phyloP scores from a whole-genome alignment of 495 filamentous ascomycete species.

The Aspergillus incahuasiensis region DNA sequence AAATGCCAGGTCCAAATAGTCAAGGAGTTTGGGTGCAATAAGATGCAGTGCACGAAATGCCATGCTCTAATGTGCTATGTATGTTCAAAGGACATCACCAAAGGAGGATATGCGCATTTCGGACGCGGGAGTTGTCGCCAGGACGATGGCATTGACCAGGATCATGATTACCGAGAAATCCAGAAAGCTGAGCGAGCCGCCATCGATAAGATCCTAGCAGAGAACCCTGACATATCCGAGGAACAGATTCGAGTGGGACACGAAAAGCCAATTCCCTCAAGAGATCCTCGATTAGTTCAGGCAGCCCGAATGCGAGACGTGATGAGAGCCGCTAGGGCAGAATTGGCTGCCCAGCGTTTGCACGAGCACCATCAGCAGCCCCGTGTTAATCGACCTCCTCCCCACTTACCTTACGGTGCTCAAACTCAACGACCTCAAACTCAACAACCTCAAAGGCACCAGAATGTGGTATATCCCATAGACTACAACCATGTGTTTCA shows the following conservation, averaged over 20 bases:
- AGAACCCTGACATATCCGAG: slow-evolving; percentile 20
- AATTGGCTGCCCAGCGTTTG: background rate
- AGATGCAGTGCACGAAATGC: slow-evolving; percentile 67
- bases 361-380: background rate
- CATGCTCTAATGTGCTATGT: slow-evolving; percentile 61
- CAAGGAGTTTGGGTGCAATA: slow-evolving; percentile 81
- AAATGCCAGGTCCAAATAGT: slow-evolving; percentile 61
- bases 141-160: slow-evolving; percentile 46
- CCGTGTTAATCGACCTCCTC: background rate
- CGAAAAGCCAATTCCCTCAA: background rate
- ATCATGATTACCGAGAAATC: slow-evolving; percentile 63
- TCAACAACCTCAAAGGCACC: too few relatives aligned
- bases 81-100: slow-evolving; percentile 51
- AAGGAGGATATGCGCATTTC: slow-evolving; percentile 25
- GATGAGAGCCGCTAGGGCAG: background rate
- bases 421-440: background rate
- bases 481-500: background rate
- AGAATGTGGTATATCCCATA: background rate
- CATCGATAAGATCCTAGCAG: slow-evolving; percentile 29
- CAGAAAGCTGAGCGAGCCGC: slow-evolving; percentile 57
- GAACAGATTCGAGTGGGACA: slow-evolving; percentile 18
- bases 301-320: background rate
- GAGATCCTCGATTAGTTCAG: background rate
- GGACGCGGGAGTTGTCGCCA: slow-evolving; percentile 52
- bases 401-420: background rate